Conservation (phyloP, 495 filamentous ascomycete genomes). For the Penicillium waksmanii region DNA sequence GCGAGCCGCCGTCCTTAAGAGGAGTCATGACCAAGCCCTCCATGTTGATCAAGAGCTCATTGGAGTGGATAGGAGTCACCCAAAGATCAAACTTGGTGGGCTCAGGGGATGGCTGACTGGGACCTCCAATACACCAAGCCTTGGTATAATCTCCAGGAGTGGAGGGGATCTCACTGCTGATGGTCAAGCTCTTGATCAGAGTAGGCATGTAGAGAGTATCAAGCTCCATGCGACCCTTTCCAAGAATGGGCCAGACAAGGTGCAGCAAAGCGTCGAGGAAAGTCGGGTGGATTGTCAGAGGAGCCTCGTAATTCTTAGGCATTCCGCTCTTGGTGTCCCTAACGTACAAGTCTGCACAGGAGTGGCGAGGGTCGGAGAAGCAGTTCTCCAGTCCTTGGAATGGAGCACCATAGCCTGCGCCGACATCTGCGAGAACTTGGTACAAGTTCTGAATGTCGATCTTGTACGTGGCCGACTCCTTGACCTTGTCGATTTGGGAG, state of each 20-base stretch:
- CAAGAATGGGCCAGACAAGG: constrained; percentile 45
- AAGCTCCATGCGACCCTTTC: constrained; percentile 43
- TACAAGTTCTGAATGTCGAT: constrained; percentile 28
- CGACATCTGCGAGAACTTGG: constrained; percentile 28
- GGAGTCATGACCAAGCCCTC: constrained; percentile 41
- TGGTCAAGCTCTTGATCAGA: constrained; percentile 36
- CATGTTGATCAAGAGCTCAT: constrained; percentile 33
- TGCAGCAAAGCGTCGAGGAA: constrained; percentile 35
- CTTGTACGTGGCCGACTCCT: constrained; percentile 20
- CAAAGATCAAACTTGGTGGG: constrained; percentile 41
- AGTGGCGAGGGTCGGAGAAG: constrained; percentile 22
- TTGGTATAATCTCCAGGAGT: constrained; percentile 32
- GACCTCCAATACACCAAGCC: constrained; percentile 37
- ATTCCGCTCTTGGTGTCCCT: constrained; percentile 30
- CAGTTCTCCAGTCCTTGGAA: constrained; percentile 32
- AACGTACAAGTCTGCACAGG: constrained; percentile 27
- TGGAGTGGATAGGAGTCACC: constrained; percentile 27
- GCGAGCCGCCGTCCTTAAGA: constrained; percentile 26
- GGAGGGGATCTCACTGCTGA: constrained; percentile 29
- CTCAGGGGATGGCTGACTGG: constrained; percentile 26
- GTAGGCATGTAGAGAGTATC: constrained; percentile 49
- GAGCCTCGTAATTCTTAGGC: constrained; percentile 33
- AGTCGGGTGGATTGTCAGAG: constrained; percentile 30
- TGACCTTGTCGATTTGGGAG: constrained; percentile 16
- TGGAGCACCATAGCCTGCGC: constrained; percentile 25